Conservation (phyloP, 108 stramenopile species). For the Epipyxis sp. region DNA sequence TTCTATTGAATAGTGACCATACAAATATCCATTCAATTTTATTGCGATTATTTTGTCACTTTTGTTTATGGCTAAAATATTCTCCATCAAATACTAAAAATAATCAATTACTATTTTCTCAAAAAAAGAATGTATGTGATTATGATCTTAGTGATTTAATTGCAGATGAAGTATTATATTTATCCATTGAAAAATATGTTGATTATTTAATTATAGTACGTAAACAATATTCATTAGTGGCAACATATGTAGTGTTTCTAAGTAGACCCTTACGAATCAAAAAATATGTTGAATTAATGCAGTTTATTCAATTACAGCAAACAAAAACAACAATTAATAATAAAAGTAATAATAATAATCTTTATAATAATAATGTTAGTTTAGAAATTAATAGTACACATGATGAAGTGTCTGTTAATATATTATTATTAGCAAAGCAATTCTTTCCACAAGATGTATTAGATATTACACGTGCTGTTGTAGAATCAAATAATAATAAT, state of each 20-base stretch:
- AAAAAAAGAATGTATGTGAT: too few relatives aligned
- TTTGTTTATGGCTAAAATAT: neutral
- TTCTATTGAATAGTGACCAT: too few relatives aligned
- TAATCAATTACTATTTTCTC: too few relatives aligned
- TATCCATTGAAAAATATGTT: neutral
- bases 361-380: too few relatives aligned
- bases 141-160: neutral
- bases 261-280: neutral
- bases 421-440: neutral
- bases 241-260: neutral
- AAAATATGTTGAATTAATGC: too few relatives aligned
- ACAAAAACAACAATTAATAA: too few relatives aligned
- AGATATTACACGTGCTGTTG: neutral
- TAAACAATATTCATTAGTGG: neutral
- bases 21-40: neutral
- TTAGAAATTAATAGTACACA: too few relatives aligned
- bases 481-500: too few relatives aligned
- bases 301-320: too few relatives aligned
- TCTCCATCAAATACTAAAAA: neutral
- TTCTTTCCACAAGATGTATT: constrained; percentile 10
- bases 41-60: neutral
- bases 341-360: too few relatives aligned
- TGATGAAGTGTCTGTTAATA: neutral
- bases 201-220: too few relatives aligned
- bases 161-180: neutral